These are phyloP conservation scores for Megacollybia platyphylla DNA, from an alignment of 1,284 basidiomycete species.

Conservation along the genomic window DNA sequence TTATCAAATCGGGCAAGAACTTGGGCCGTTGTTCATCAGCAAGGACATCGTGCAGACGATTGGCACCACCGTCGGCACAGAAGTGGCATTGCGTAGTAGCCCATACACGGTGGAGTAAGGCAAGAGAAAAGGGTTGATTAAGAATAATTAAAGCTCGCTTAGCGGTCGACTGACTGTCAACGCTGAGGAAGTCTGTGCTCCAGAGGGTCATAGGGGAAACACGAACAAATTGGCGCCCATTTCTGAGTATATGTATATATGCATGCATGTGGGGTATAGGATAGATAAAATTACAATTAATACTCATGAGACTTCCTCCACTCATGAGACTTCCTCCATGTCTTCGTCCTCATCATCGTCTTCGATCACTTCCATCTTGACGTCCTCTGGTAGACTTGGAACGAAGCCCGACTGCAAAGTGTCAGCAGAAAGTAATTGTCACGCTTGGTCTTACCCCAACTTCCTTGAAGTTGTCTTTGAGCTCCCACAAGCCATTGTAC, in stretches of 20 bases:
- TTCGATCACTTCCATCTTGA: conserved; percentile 24
- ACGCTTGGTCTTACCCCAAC: conserved; percentile 31
- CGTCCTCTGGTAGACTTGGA: conserved; percentile 19
- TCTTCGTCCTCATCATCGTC: conserved; percentile 29
- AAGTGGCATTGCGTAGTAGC: conserved; percentile 42
- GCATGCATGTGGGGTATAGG: no score
- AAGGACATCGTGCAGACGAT: conserved; percentile 68
- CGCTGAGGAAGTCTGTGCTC: conserved; percentile 7
- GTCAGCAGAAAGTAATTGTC: conserved; percentile 1
- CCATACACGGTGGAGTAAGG: conserved; percentile 65
- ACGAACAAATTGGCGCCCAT: no score
- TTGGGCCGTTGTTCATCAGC: conserved; percentile 21
- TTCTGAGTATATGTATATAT: no score
- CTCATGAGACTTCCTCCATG: conserved; percentile 30
- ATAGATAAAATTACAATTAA: background rate
- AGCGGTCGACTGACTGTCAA: background rate
- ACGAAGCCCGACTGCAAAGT: conserved; percentile 38
- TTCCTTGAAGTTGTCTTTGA: conserved; percentile 53
- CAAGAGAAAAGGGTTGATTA: conserved; percentile 71
- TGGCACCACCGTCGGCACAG: conserved; percentile 94
- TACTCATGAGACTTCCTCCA: conserved; percentile 28
- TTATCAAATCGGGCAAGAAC: conserved; percentile 76
- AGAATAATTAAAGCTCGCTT: conserved; percentile 67
- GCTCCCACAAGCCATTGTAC: conserved; percentile 57
- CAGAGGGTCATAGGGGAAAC: background rate